Evolutionary conservation across 106 monocot genomes (phyloP), one percentile per base, ranked within the genome.

Genomic region (Ottelia alismoides): DNA sequence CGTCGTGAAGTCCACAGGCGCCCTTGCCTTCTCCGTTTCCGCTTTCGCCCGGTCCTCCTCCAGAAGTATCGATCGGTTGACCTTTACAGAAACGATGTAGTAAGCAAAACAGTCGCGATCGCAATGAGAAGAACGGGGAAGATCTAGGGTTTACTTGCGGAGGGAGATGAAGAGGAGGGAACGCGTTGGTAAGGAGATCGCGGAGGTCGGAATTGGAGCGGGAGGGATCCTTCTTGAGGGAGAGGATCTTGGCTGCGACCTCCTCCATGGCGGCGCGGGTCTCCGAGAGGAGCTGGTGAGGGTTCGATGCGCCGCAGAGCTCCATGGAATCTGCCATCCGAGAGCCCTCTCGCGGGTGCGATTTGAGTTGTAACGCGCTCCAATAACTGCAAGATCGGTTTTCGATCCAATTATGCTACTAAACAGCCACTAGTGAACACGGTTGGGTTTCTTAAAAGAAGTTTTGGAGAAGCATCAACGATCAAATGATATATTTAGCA

Each of bases 11-110:
- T 99, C 98, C 64, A 99, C 90, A 3, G 98, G 98, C 16, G 65
- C 85, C 77, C 85, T 99, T 1, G 90, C 90, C 18, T 64, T 47
- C 65, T 99, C 98, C 31, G 90, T 99, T 56, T 99, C 98, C 20
- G 70, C 69, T 58, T 83, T 99, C 55, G 82, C 72, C 51, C 64
- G 64, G 44, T 99, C 98, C 57, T 99, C 98, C 47, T 99, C 98
- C 52, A 99, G 28, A 58, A 99, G 57, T 58, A 99, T 91, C 19
- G 65, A 52, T 7, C 98, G 77, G 52, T 99, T 99, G 46, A 75
- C 79, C 89, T 89, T 27, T 22, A 32, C 56, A 18, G 26, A 21
- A 56, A 53, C 43, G 20, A 35, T 22, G 23, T 28, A 27, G 2
- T 18, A 26, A 20, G 17, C 9, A 27, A 18, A 22, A 11, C 14